Percentiles rank a stretch among this genome's conserved stretches.
Conservation (phyloP, 2,329 filamentous ascomycete species). For the Pyrenochaeta sp. region DNA sequence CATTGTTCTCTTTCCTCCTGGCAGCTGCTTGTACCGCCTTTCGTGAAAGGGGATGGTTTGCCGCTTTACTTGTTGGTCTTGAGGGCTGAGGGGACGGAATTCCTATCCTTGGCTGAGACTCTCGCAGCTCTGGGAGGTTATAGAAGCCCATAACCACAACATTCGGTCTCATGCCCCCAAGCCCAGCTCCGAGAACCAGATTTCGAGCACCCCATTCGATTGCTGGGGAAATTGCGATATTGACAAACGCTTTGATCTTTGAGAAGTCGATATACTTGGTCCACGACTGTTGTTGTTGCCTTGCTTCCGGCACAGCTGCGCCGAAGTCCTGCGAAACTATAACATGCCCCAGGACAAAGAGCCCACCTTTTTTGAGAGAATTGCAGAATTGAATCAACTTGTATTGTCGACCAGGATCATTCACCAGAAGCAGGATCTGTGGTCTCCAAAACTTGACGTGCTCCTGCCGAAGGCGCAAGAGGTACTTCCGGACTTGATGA, state of each 20-base stretch:
- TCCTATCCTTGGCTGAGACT: slow-evolving; percentile 63
- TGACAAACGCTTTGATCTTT: slow-evolving; percentile 87
- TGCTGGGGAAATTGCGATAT: slow-evolving; percentile 81
- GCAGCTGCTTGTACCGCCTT: slow-evolving; percentile 44
- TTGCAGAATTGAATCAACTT: slow-evolving; percentile 91
- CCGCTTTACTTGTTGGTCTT: slow-evolving; percentile 38
- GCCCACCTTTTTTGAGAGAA: slow-evolving; percentile 83
- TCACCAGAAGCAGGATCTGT: slow-evolving; percentile 84
- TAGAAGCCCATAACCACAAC: slow-evolving; percentile 83
- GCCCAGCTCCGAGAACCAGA: slow-evolving; percentile 78
- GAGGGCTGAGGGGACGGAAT: slow-evolving; percentile 59
- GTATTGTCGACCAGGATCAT: slow-evolving; percentile 81
- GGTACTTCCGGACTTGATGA: slow-evolving; percentile 85
- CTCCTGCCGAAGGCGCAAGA: slow-evolving; percentile 81
- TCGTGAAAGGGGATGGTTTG: slow-evolving; percentile 34
- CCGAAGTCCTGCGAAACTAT: slow-evolving; percentile 86
- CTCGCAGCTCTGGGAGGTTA: slow-evolving; percentile 78
- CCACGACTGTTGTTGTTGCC: slow-evolving; percentile 82
- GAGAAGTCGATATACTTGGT: slow-evolving; percentile 87
- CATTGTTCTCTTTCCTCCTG: slow-evolving; percentile 56
- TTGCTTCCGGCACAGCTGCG: slow-evolving; percentile 79
- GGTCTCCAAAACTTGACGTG: slow-evolving; percentile 95
- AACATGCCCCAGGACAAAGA: slow-evolving; percentile 87
- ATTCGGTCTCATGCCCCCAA: slow-evolving; percentile 89
- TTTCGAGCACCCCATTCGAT: slow-evolving; percentile 88